These are phyloP conservation scores for Daucus carota DNA, from an alignment of 129 eudicot genomes.

Conservation along the genomic window DNA sequence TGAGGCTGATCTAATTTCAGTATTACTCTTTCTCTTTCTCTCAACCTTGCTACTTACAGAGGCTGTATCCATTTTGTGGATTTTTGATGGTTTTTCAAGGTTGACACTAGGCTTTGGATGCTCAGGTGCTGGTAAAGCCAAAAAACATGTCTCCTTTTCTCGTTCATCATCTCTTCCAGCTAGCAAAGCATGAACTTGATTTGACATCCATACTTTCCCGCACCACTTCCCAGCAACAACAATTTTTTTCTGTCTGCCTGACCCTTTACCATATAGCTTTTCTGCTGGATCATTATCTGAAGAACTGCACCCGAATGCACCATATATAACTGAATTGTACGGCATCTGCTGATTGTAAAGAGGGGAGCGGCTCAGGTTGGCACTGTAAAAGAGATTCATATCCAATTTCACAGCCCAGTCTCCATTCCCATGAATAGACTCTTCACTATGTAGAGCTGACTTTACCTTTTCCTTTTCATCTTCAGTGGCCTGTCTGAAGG, in stretches of 20 bases:
- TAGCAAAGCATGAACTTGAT: constrained; percentile 68
- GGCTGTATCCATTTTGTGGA: constrained; percentile 15
- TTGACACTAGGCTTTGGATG: constrained; percentile 22
- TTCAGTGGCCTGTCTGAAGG: constrained; percentile 41
- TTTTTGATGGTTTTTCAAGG: constrained; percentile 26
- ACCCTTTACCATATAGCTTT: constrained; percentile 26
- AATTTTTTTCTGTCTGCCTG: constrained; percentile 58
- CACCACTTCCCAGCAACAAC: constrained; percentile 91
- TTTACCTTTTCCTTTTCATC: constrained; percentile 58
- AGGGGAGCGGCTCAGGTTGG: constrained; percentile 81
- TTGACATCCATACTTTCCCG: constrained; percentile 94
- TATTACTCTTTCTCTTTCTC: constrained; percentile 45
- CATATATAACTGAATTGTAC: constrained; percentile 61
- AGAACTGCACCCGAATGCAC: constrained; percentile 60
- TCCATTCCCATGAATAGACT: constrained; percentile 58
- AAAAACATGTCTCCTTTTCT: constrained; percentile 23
- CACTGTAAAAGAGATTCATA: constrained; percentile 82
- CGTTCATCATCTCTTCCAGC: constrained; percentile 40
- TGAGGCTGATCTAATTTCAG: constrained; percentile 24
- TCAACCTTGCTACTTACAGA: constrained; percentile 19
- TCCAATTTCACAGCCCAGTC: constrained; percentile 96
- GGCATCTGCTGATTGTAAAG: constrained; percentile 95
- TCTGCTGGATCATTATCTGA: constrained; percentile 11
- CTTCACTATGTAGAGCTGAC: constrained; percentile 65
- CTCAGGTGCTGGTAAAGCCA: constrained; percentile 7